Evolutionary conservation across 2,329 filamentous ascomycete species (phyloP).

Genomic region (Colletotrichum musicola): DNA sequence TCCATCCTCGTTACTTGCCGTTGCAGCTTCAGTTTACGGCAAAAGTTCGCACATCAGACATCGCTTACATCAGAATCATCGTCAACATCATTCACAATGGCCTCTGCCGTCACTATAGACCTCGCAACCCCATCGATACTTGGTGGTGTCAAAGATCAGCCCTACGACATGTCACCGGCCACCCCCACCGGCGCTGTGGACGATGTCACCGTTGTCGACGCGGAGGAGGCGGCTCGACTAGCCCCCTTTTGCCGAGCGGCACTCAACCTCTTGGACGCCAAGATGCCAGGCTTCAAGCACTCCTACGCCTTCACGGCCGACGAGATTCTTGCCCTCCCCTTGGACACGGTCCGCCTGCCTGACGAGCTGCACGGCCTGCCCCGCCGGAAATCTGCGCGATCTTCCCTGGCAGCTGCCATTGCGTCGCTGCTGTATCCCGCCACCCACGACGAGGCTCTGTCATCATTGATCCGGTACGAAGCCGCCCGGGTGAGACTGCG

Average conservation of each 20-base stretch:
- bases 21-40: no score
- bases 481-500: slow-evolving; percentile 52
- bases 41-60: background rate
- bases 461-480: slow-evolving; percentile 54
- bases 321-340: slow-evolving; percentile 51
- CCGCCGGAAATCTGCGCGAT: slow-evolving; percentile 50
- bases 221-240: slow-evolving; percentile 45
- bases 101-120: slow-evolving; percentile 49
- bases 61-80: background rate
- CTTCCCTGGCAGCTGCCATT: slow-evolving; percentile 47
- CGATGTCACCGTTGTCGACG: slow-evolving; percentile 6
- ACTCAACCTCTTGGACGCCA: slow-evolving; percentile 45
- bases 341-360: slow-evolving; percentile 46
- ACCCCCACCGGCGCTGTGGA: slow-evolving; percentile 1
- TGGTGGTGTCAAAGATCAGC: slow-evolving; percentile 2
- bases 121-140: slow-evolving; percentile 34
- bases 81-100: slow-evolving; percentile 42
- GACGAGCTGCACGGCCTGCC: slow-evolving; percentile 50
- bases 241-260: slow-evolving; percentile 47
- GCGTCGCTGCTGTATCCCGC: slow-evolving; percentile 50
- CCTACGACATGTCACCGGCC: slow-evolving; percentile 8
- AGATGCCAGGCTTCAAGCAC: slow-evolving; percentile 46
- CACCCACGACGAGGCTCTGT: slow-evolving; percentile 48
- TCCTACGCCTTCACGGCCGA: slow-evolving; percentile 48
- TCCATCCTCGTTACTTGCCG: background rate